Evolutionary conservation across 306 rosid species (phyloP).

Genomic region (Cicer bijugum): DNA sequence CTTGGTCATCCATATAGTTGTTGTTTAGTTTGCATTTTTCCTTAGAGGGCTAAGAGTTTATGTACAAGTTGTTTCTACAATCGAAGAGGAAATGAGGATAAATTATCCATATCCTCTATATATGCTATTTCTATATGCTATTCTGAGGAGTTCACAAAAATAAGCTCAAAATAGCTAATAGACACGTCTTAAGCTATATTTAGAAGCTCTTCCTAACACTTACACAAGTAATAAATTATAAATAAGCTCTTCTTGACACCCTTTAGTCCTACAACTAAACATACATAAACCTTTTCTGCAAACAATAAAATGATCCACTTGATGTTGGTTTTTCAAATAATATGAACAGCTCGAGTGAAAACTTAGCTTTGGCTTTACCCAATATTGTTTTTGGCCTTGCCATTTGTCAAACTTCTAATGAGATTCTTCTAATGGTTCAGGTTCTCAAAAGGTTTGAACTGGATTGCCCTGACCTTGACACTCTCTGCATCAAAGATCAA

Average conservation of each 20-base stretch:
- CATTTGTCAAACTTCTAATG: slow-evolving; percentile 41
- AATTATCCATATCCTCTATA: not conserved
- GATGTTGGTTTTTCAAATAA: slow-evolving; percentile 11
- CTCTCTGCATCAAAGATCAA: slow-evolving; percentile 77
- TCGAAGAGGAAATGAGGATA: not conserved
- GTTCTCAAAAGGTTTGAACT: slow-evolving; percentile 72
- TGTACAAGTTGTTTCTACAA: not conserved
- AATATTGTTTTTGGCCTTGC: not conserved
- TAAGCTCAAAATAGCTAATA: not conserved
- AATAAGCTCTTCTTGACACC: slow-evolving; percentile 1
- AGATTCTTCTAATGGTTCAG: slow-evolving; percentile 56
- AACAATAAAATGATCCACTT: slow-evolving; percentile 4
- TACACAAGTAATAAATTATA: not conserved
- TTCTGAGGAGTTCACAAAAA: not conserved
- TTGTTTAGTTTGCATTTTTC: slow-evolving; percentile 5
- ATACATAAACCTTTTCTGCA: slow-evolving; percentile 4
- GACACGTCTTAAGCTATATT: not conserved
- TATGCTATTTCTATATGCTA: not conserved
- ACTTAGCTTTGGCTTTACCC: not conserved
- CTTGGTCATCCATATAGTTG: slow-evolving; percentile 2
- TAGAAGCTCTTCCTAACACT: slow-evolving; percentile 2
- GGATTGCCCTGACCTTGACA: slow-evolving; percentile 84
- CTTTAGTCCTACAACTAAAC: not conserved
- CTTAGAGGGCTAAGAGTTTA: not conserved
- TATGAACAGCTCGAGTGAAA: slow-evolving; percentile 1